Percentiles rank a stretch among this genome's conserved stretches.
phyloP scores from a whole-genome alignment of 805 yeast genomes.

The Candida pseudoglaebosa region DNA sequence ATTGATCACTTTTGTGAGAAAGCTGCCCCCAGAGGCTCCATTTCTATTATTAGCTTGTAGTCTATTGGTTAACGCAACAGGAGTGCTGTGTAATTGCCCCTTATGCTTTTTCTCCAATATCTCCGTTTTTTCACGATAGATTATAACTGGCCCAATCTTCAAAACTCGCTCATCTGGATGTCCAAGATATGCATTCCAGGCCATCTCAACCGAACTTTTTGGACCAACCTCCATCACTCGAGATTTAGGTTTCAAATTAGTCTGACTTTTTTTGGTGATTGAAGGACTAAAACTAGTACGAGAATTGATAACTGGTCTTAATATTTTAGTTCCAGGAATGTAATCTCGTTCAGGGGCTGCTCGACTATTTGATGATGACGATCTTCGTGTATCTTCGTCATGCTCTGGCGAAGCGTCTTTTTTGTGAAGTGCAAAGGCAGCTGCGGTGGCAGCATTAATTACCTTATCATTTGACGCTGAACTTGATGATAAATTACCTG shows the following conservation, averaged over 20 bases:
- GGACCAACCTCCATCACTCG: slow-evolving; percentile 40
- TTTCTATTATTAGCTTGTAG: slow-evolving; percentile 15
- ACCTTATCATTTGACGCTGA: slow-evolving; percentile 7
- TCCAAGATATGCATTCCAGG: slow-evolving; percentile 53
- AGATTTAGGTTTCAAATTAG: slow-evolving; percentile 17
- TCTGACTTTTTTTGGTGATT: neutral
- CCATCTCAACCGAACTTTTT: slow-evolving; percentile 49
- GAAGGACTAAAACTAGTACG: slow-evolving; percentile 20
- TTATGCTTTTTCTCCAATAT: slow-evolving; percentile 52
- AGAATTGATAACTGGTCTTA: slow-evolving; percentile 47
- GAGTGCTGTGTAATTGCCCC: slow-evolving; percentile 58
- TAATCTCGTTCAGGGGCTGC: slow-evolving; percentile 36
- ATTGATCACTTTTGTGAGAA: slow-evolving; percentile 37
- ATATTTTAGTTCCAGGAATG: slow-evolving; percentile 58
- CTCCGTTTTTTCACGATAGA: slow-evolving; percentile 42
- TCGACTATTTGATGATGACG: slow-evolving; percentile 4
- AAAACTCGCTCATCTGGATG: slow-evolving; percentile 59
- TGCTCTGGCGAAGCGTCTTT: slow-evolving; percentile 22
- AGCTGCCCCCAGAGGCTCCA: slow-evolving; percentile 20
- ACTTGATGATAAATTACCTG: slow-evolving; percentile 11
- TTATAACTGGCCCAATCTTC: slow-evolving; percentile 51
- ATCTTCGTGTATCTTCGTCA: slow-evolving; percentile 19
- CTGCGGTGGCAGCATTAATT: slow-evolving; percentile 36
- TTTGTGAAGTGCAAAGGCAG: slow-evolving; percentile 36
- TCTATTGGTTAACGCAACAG: slow-evolving; percentile 39